Evolutionary conservation across 1,284 basidiomycete species (phyloP).

Genomic region (Moniliophthora roreri): DNA sequence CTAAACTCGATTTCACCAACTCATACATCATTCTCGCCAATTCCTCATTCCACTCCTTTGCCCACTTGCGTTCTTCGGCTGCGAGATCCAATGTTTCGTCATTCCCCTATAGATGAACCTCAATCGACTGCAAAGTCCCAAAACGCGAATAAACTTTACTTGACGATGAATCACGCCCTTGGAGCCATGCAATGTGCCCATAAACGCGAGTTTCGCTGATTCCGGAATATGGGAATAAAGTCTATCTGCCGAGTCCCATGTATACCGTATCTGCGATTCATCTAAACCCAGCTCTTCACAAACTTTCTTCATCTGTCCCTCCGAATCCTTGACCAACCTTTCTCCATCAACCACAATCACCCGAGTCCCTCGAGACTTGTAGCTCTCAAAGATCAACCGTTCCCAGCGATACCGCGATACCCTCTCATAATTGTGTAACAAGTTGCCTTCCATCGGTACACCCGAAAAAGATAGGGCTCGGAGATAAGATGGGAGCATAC

Average conservation of each 20-base stretch:
- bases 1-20: neutral
- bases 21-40: neutral
- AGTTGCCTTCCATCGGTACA: neutral
- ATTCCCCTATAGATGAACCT: too few species aligned
- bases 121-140: too few species aligned
- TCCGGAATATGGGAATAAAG: too few species aligned
- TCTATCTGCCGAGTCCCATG: too few species aligned
- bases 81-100: neutral
- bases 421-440: neutral
- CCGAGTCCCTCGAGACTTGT: neutral
- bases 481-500: too few species aligned
- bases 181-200: too few species aligned
- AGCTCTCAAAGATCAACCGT: neutral
- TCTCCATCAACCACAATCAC: neutral
- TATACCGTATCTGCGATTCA: neutral
- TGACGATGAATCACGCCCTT: too few species aligned
- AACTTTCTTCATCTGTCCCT: neutral
- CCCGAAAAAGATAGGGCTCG: neutral
- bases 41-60: neutral
- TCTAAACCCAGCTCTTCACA: neutral
- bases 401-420: neutral
- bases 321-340: neutral
- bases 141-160: too few species aligned
- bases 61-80: neutral
- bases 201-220: too few species aligned